Evolutionary conservation across 805 yeast species (phyloP).

Genomic region (Komagataella populi): DNA sequence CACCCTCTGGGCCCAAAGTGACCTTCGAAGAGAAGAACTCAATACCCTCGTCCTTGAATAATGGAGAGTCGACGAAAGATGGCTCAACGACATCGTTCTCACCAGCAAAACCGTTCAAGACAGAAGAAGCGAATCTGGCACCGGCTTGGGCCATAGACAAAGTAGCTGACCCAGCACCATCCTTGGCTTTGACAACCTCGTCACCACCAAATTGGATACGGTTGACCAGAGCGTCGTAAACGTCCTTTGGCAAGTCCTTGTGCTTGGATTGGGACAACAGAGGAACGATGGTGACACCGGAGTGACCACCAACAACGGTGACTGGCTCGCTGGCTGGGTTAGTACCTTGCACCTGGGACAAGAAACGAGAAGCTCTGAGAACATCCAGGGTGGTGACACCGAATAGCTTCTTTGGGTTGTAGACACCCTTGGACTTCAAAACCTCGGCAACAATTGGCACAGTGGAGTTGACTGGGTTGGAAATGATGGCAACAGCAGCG

Average conservation of each 20-base stretch:
- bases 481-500: slow-evolving; percentile 70
- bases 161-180: slow-evolving; percentile 78
- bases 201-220: slow-evolving; percentile 93
- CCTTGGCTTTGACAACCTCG: slow-evolving; percentile 76
- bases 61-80: slow-evolving; percentile 57
- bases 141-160: slow-evolving; percentile 83
- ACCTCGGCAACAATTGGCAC: slow-evolving; percentile 95
- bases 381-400: slow-evolving; percentile 95
- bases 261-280: slow-evolving; percentile 75
- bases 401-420: slow-evolving; percentile 82
- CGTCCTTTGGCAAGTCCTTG: slow-evolving; percentile 49
- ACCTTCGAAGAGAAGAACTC: slow-evolving; percentile 94
- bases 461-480: slow-evolving; percentile 96
- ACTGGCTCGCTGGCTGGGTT: slow-evolving; percentile 70
- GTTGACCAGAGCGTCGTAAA: slow-evolving; percentile 54
- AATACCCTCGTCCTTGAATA: slow-evolving; percentile 79
- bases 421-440: slow-evolving; percentile 70
- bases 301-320: slow-evolving; percentile 94
- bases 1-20: slow-evolving; percentile 88
- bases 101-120: slow-evolving; percentile 41
- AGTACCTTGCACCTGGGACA: slow-evolving; percentile 50
- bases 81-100: slow-evolving; percentile 36
- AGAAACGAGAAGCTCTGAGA: slow-evolving; percentile 80
- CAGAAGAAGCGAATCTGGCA: slow-evolving; percentile 56
- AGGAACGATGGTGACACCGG: slow-evolving; percentile 94